phyloP scores from a whole-genome alignment of 805 yeast species.

The Lachancea nothofagi region DNA sequence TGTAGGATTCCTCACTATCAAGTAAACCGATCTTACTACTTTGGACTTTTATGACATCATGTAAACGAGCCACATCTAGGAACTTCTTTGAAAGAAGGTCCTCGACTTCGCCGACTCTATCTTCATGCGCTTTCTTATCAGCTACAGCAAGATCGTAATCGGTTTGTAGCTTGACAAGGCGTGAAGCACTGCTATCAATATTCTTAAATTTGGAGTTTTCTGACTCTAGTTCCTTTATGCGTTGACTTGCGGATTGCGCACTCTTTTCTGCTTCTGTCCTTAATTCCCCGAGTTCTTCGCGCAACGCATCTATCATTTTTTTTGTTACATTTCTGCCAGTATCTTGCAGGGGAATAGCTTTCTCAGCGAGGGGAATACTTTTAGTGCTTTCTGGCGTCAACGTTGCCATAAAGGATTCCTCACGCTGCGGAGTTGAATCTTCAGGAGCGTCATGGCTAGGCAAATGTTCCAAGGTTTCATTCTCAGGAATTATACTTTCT shows the following conservation, averaged over 20 bases:
- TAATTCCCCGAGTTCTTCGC: slow-evolving; percentile 35
- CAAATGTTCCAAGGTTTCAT: slow-evolving; percentile 12
- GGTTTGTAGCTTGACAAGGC: slow-evolving; percentile 14
- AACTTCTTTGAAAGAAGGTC: slow-evolving; percentile 50
- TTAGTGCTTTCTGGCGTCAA: background rate
- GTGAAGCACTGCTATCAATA: slow-evolving; percentile 26
- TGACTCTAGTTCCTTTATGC: slow-evolving; percentile 44
- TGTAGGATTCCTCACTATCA: slow-evolving; percentile 39
- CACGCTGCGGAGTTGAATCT: slow-evolving; percentile 4
- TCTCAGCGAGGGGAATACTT: background rate
- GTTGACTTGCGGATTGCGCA: slow-evolving; percentile 52
- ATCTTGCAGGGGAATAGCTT: background rate
- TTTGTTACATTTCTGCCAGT: slow-evolving; percentile 9
- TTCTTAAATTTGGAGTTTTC: slow-evolving; percentile 29
- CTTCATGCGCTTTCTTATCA: slow-evolving; percentile 40
- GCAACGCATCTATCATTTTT: slow-evolving; percentile 28
- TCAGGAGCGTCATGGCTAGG: slow-evolving; percentile 6
- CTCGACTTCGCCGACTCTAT: slow-evolving; percentile 43
- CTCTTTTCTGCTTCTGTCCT: slow-evolving; percentile 43
- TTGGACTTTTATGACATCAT: slow-evolving; percentile 50
- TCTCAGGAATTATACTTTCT: slow-evolving; percentile 4
- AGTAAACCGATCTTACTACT: slow-evolving; percentile 43
- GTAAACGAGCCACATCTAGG: slow-evolving; percentile 47
- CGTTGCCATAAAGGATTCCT: background rate
- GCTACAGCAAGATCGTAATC: slow-evolving; percentile 33